Conservation (phyloP, 2,329 filamentous ascomycete genomes). For the Calonectria hongkongensis region DNA sequence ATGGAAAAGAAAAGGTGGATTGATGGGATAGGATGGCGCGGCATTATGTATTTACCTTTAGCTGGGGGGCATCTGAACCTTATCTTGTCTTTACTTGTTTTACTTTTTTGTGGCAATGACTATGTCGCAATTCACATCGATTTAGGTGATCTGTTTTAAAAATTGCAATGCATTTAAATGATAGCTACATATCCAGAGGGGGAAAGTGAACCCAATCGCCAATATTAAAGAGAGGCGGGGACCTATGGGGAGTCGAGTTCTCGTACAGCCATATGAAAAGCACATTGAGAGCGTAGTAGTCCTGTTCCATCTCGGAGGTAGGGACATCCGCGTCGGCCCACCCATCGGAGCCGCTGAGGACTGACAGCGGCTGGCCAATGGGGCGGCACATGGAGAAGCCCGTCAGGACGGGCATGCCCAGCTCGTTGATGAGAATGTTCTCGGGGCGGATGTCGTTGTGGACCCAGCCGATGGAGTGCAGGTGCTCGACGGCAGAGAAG, state of each 20-base stretch:
- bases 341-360: background rate
- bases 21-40: background rate
- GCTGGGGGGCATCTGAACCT: too few relatives aligned
- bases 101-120: background rate
- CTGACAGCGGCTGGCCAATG: background rate
- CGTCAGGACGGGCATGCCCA: background rate
- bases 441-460: constrained; percentile 22
- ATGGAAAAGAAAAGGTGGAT: background rate
- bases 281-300: background rate
- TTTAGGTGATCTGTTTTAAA: background rate
- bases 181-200: background rate
- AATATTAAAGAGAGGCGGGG: background rate
- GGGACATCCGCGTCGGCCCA: background rate
- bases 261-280: background rate
- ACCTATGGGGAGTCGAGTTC: background rate
- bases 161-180: background rate
- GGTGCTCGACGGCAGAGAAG: background rate
- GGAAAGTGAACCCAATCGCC: background rate
- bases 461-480: background rate
- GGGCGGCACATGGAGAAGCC: constrained; percentile 22
- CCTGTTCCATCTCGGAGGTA: background rate
- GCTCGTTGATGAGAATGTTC: background rate
- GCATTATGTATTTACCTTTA: too few relatives aligned
- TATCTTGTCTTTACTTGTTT: too few relatives aligned
- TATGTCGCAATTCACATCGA: background rate